Percentiles rank a stretch among this genome's conserved stretches.
Evolutionary conservation across 768 basidiomycete species (phyloP).

Genomic region (Mycena rebaudengoi): DNA sequence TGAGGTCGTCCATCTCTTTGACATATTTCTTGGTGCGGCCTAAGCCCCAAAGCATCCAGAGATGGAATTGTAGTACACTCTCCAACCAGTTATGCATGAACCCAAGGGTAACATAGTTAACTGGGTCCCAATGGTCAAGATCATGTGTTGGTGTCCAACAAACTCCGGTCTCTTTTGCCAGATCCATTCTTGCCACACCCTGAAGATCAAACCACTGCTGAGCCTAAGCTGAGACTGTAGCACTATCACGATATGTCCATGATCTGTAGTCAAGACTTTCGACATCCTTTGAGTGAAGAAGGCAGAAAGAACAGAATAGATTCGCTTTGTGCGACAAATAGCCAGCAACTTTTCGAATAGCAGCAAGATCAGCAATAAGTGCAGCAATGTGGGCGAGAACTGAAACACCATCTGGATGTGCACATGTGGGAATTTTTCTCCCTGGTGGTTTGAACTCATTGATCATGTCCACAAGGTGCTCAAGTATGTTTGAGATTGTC

Average conservation of each 20-base stretch:
- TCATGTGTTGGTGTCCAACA: constrained; percentile 30
- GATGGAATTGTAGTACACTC: constrained; percentile 26
- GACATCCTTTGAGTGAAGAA: not conserved
- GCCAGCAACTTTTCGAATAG: constrained; percentile 25
- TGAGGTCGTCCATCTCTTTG: not conserved
- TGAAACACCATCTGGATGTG: constrained; percentile 12
- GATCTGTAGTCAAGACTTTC: not conserved
- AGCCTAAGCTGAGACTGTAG: not conserved
- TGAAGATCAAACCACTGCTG: not conserved
- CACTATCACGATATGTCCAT: constrained; percentile 4
- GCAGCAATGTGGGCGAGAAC: constrained; percentile 16
- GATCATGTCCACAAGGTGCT: constrained; percentile 14
- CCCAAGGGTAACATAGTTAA: constrained; percentile 22
- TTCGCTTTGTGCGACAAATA: constrained; percentile 18
- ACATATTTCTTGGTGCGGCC: not conserved
- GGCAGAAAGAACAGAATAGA: constrained; percentile 15
- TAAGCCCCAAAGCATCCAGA: constrained; percentile 27
- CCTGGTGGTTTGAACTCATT: constrained; percentile 1
- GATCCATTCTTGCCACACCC: not conserved
- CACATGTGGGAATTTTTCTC: not conserved
- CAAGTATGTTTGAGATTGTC: constrained; percentile 24
- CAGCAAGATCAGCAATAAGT: constrained; percentile 23
- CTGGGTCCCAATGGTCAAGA: constrained; percentile 25
- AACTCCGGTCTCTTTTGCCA: constrained; percentile 16
- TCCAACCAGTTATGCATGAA: constrained; percentile 34